These are phyloP conservation scores for Daldinia sp. DNA, from an alignment of 2,329 filamentous ascomycete genomes.

Conservation along the genomic window DNA sequence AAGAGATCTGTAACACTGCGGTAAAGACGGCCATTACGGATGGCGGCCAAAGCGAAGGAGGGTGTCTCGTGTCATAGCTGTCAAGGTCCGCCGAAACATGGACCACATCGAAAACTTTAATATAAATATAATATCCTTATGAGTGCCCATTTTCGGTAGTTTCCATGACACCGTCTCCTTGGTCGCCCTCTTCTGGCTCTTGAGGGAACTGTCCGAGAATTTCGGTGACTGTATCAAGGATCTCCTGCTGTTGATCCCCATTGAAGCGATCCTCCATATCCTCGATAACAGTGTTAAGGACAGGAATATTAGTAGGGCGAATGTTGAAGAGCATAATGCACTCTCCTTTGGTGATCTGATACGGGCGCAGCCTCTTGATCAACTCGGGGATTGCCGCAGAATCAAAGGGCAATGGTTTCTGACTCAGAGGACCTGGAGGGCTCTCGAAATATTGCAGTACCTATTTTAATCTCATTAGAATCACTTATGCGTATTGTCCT, in stretches of 20 bases:
- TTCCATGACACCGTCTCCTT: slow-evolving; percentile 50
- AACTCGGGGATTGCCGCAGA: slow-evolving; percentile 61
- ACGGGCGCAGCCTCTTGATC: slow-evolving; percentile 62
- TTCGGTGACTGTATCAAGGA: slow-evolving; percentile 64
- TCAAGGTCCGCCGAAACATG: neutral
- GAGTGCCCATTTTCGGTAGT: slow-evolving; percentile 38
- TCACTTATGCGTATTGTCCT: neutral
- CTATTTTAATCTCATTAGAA: slow-evolving; percentile 48
- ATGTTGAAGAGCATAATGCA: slow-evolving; percentile 74
- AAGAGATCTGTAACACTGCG: slow-evolving; percentile 68
- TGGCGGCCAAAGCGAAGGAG: slow-evolving; percentile 64
- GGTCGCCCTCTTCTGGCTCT: slow-evolving; percentile 44
- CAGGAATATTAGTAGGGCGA: slow-evolving; percentile 63
- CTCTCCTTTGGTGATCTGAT: slow-evolving; percentile 72
- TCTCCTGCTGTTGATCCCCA: slow-evolving; percentile 65
- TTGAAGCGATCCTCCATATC: slow-evolving; percentile 69
- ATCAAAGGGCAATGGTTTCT: slow-evolving; percentile 62
- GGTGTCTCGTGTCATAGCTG: slow-evolving; percentile 51
- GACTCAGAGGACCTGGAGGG: slow-evolving; percentile 63
- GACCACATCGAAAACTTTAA: neutral
- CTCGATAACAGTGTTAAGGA: slow-evolving; percentile 70
- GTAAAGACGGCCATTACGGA: slow-evolving; percentile 55
- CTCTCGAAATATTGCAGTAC: slow-evolving; percentile 68
- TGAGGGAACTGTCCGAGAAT: slow-evolving; percentile 63
- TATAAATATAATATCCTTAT: neutral